A percentile compares a stretch with the other conserved stretches of the same genome.
phyloP scores from a whole-genome alignment of 441 rosid genomes.

The Arabidopsis lyrata region DNA sequence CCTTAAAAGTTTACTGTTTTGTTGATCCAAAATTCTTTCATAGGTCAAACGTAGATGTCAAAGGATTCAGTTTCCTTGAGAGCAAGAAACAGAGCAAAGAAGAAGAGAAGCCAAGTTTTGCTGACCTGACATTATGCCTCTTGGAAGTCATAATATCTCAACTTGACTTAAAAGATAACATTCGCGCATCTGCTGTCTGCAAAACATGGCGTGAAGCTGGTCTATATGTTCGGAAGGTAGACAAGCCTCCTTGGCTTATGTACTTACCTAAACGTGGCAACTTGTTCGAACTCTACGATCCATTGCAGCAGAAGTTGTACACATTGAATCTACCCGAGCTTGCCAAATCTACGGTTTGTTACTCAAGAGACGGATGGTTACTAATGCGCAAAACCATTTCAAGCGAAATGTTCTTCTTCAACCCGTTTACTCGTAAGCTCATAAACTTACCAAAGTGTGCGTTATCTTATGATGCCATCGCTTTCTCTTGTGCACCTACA shows the following conservation, averaged over 20 bases:
- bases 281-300: constrained; percentile 66
- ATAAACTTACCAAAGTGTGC: constrained; percentile 24
- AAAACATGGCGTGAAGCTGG: constrained; percentile 65
- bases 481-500: constrained; percentile 37
- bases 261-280: constrained; percentile 64
- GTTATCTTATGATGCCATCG: constrained; percentile 19
- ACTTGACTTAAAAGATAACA: constrained; percentile 55
- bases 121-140: constrained; percentile 59
- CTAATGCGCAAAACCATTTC: constrained; percentile 56
- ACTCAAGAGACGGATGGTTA: constrained; percentile 76
- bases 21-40: background rate
- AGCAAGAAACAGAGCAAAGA: constrained; percentile 18
- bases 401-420: constrained; percentile 62
- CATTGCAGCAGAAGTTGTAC: constrained; percentile 57
- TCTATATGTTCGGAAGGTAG: constrained; percentile 56
- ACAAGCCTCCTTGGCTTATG: constrained; percentile 80
- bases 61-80: background rate
- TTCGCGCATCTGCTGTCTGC: constrained; percentile 64
- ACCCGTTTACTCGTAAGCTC: constrained; percentile 45
- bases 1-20: background rate
- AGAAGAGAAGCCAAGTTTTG: constrained; percentile 21
- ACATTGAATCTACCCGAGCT: constrained; percentile 63
- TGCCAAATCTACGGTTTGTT: constrained; percentile 64
- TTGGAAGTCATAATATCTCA: constrained; percentile 56
- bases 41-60: constrained; percentile 1